These are phyloP conservation scores for Lachnellula suecica DNA, from an alignment of 2,329 filamentous ascomycete species.

Conservation along the genomic window DNA sequence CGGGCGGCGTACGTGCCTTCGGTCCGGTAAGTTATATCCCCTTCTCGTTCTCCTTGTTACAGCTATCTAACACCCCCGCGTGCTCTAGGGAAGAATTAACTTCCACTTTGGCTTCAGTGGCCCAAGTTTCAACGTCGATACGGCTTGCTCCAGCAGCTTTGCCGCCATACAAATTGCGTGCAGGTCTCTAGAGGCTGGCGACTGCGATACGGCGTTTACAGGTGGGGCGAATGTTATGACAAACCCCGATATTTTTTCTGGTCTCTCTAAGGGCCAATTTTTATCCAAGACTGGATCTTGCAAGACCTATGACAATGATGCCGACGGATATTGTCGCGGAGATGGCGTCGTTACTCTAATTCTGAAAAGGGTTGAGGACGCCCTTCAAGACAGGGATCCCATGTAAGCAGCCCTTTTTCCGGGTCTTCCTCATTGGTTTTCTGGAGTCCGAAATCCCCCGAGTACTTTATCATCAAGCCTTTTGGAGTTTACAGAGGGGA, in stretches of 20 bases:
- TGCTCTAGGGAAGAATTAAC: slow-evolving; percentile 35
- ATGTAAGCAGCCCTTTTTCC: too few relatives aligned
- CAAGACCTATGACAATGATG: slow-evolving; percentile 56
- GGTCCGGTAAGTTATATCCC: too few relatives aligned
- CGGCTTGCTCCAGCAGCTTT: slow-evolving; percentile 57
- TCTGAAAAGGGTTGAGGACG: slow-evolving; percentile 53
- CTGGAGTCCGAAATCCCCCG: too few relatives aligned
- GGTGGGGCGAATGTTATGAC: slow-evolving; percentile 36
- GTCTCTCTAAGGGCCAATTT: slow-evolving; percentile 12
- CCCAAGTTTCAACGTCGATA: slow-evolving; percentile 57
- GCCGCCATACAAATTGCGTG: slow-evolving; percentile 54
- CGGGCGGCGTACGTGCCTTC: slow-evolving; percentile 43
- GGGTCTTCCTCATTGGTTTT: too few relatives aligned
- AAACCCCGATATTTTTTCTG: slow-evolving; percentile 36
- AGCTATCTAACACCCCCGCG: too few relatives aligned
- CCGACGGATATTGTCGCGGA: slow-evolving; percentile 63
- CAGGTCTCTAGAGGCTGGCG: slow-evolving; percentile 45
- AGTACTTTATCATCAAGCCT: too few relatives aligned
- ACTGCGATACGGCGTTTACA: slow-evolving; percentile 43
- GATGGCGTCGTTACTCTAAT: slow-evolving; percentile 60
- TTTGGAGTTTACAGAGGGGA: too few relatives aligned
- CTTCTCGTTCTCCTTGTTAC: too few relatives aligned
- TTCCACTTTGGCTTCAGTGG: slow-evolving; percentile 42
- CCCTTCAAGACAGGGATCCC: slow-evolving; percentile 40
- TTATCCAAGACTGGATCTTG: slow-evolving; percentile 15